A percentile compares a stretch with the other conserved stretches of the same genome.
These are phyloP conservation scores for Phytopythium delawarense DNA, from an alignment of 352 stramenopile genomes.

Conservation along the genomic window DNA sequence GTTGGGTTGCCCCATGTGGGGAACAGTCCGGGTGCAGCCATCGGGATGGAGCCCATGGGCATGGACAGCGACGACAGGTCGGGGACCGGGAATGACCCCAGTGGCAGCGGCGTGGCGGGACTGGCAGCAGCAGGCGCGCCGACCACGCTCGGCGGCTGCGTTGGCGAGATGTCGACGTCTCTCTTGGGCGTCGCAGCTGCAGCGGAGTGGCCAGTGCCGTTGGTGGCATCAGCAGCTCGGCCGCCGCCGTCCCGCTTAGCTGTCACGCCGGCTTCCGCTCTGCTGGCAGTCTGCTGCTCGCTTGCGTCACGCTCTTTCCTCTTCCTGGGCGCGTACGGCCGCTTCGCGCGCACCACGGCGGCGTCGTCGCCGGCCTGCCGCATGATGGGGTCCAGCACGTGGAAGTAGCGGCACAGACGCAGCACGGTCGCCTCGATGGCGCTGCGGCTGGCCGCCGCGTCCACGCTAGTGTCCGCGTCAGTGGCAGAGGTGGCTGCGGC, in stretches of 20 bases:
- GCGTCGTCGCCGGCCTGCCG: slow-evolving; percentile 27
- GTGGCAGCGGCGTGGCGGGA: neutral
- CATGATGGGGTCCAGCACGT: slow-evolving; percentile 59
- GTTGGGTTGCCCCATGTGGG: slow-evolving; percentile 19
- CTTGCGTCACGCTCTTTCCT: slow-evolving; percentile 7
- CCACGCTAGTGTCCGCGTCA: neutral
- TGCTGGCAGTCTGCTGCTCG: neutral
- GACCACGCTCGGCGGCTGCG: neutral
- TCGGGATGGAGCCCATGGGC: slow-evolving; percentile 1
- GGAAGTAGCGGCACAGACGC: slow-evolving; percentile 66
- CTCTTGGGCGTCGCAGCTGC: neutral
- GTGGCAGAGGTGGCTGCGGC: neutral
- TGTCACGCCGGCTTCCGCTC: neutral
- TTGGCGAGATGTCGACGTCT: neutral
- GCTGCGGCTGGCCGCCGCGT: slow-evolving; percentile 2
- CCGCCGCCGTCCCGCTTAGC: neutral
- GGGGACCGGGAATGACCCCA: neutral
- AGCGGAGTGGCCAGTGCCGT: neutral
- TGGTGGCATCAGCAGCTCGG: neutral
- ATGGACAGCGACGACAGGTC: slow-evolving; percentile 5
- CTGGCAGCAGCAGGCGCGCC: neutral
- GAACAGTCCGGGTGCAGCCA: slow-evolving; percentile 12
- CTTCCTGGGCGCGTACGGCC: slow-evolving; percentile 21
- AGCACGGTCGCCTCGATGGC: slow-evolving; percentile 49
- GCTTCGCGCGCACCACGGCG: slow-evolving; percentile 16